Evolutionary conservation across 805 yeast genomes (phyloP).

Genomic region (Starmerella cellae): DNA sequence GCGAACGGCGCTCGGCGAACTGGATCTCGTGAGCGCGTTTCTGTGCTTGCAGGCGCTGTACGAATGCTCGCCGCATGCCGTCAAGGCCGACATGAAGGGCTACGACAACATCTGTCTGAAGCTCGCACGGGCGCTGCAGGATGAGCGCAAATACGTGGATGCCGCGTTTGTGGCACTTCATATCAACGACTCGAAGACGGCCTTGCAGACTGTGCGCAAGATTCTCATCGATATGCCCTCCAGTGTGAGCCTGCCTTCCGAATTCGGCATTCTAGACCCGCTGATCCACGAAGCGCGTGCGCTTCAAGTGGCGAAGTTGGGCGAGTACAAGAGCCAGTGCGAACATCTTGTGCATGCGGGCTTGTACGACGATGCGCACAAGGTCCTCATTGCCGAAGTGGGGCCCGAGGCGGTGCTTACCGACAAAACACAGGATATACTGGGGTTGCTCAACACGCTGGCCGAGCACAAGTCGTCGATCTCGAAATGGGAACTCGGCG

Average conservation of each 20-base stretch:
- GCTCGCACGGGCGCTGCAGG: conserved; percentile 8
- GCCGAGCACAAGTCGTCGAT: conserved; percentile 13
- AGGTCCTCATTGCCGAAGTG: conserved; percentile 38
- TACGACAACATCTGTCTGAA: conserved; percentile 12
- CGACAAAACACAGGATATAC: conserved; percentile 25
- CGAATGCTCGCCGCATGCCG: background rate
- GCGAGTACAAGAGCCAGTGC: conserved; percentile 47
- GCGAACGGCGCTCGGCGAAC: conserved; percentile 8
- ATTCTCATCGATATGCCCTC: conserved; percentile 6
- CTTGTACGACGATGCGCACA: conserved; percentile 51
- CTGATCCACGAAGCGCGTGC: conserved; percentile 50
- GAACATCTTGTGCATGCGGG: conserved; percentile 49
- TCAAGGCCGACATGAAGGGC: conserved; percentile 1
- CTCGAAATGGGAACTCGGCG: conserved; percentile 27
- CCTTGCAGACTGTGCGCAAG: conserved; percentile 19
- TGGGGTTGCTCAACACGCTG: conserved; percentile 21
- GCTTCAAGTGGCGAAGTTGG: conserved; percentile 35
- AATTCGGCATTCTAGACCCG: conserved; percentile 28
- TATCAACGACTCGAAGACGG: conserved; percentile 35
- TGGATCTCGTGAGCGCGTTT: conserved; percentile 15
- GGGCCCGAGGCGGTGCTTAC: conserved; percentile 62
- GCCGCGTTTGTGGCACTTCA: conserved; percentile 54
- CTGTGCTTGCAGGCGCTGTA: conserved; percentile 17
- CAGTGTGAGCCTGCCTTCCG: conserved; percentile 22
- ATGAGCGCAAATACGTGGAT: conserved; percentile 25